These are phyloP conservation scores for Neospora caninum DNA, from an alignment of 169 alveolate species.

Conservation along the genomic window DNA sequence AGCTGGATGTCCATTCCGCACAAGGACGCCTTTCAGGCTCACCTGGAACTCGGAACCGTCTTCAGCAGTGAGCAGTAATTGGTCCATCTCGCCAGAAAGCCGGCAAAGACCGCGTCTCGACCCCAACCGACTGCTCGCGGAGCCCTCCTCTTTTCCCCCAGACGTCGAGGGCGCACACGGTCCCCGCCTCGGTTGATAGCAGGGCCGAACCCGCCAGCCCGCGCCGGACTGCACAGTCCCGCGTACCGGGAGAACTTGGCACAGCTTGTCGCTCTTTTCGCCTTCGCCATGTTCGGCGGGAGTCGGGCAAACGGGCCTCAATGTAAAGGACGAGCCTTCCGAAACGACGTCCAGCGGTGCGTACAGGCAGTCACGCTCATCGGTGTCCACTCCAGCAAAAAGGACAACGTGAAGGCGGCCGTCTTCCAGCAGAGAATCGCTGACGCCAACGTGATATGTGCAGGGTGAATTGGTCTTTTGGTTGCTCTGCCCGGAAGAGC, in stretches of 20 bases:
- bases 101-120: no score
- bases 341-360: background rate
- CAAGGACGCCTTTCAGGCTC: background rate
- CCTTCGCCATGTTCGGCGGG: background rate
- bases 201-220: background rate
- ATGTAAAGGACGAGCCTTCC: background rate
- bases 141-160: no score
- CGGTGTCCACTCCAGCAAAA: background rate
- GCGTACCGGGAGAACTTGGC: background rate
- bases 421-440: background rate
- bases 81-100: no score
- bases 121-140: no score
- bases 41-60: slow-evolving; percentile 3
- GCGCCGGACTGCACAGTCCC: background rate
- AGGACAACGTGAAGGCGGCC: background rate
- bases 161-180: no score
- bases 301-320: background rate
- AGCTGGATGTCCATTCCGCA: no score
- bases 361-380: background rate
- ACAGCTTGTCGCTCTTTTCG: background rate
- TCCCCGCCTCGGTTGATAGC: background rate
- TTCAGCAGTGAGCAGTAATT: background rate
- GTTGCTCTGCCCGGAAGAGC: background rate
- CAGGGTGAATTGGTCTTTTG: background rate
- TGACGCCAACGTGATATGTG: background rate